Conservation (phyloP, 192 early-diverging fungal genomes). For the Cetraspora pellucida region DNA sequence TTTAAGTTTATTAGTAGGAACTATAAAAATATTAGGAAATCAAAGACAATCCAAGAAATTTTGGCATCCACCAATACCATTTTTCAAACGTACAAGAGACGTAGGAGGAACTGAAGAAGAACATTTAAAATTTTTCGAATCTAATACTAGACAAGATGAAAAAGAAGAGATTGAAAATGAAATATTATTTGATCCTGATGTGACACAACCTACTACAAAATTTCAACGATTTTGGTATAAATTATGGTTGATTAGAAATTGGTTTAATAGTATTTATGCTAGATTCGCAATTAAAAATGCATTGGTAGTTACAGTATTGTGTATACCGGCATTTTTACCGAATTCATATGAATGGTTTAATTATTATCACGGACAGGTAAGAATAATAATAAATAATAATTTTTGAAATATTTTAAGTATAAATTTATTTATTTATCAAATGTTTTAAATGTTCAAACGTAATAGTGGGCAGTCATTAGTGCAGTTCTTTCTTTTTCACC, state of each 20-base stretch:
- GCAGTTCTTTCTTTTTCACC: conserved; percentile 45
- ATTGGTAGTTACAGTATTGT: conserved; percentile 35
- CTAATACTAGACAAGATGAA: not conserved
- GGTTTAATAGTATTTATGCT: conserved; percentile 37
- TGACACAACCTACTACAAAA: conserved; percentile 31
- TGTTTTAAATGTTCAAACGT: not conserved
- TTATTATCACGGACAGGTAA: conserved; percentile 33
- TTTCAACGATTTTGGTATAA: conserved; percentile 37
- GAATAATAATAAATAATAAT: not conserved
- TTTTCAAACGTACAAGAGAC: conserved; percentile 17
- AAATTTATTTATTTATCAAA: not conserved
- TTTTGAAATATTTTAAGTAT: not conserved
- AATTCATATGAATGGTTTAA: conserved; percentile 36
- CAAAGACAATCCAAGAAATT: not conserved
- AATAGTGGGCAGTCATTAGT: conserved; percentile 41
- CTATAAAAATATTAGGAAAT: not conserved
- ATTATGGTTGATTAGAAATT: conserved; percentile 31
- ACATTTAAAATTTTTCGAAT: conserved; percentile 13
- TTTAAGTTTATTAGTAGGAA: conserved; percentile 1
- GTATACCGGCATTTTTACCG: conserved; percentile 40
- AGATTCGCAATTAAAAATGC: conserved; percentile 38
- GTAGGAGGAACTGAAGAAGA: conserved; percentile 18
- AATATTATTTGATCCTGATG: conserved; percentile 40
- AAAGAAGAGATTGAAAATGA: not conserved
- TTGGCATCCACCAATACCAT: conserved; percentile 11